Evolutionary conservation across 2,329 filamentous ascomycete species (phyloP).

Genomic region (Aureobasidium sp.): DNA sequence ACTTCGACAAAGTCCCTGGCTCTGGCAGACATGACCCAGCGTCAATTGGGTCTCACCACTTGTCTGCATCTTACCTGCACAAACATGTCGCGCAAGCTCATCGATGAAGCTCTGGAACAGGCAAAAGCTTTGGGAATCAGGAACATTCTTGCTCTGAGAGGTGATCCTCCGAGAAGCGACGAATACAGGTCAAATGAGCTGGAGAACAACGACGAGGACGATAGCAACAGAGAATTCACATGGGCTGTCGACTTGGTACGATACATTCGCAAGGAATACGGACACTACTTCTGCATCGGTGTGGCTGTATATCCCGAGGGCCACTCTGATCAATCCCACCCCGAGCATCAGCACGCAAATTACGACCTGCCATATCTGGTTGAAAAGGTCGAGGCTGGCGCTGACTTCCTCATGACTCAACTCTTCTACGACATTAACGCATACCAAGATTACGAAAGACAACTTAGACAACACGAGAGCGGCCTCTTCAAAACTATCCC

Average conservation of each 20-base stretch:
- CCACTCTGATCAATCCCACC: constrained; percentile 83
- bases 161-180: constrained; percentile 80
- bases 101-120: constrained; percentile 84
- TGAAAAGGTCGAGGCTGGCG: constrained; percentile 83
- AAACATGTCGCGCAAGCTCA: constrained; percentile 81
- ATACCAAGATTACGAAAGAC: constrained; percentile 71
- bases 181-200: constrained; percentile 60
- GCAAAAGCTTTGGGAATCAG: constrained; percentile 84
- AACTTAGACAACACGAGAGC: constrained; percentile 69
- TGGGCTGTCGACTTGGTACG: constrained; percentile 83
- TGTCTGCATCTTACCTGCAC: constrained; percentile 96
- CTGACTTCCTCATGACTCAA: constrained; percentile 98
- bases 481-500: constrained; percentile 77
- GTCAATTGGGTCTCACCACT: constrained; percentile 84
- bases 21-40: constrained; percentile 88
- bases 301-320: constrained; percentile 94
- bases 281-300: constrained; percentile 92
- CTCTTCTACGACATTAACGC: constrained; percentile 86
- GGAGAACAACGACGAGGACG: constrained; percentile 47
- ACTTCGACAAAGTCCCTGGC: constrained; percentile 87
- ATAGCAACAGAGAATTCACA: constrained; percentile 67
- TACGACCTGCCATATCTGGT: constrained; percentile 77
- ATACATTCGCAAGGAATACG: constrained; percentile 79
- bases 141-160: constrained; percentile 86
- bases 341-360: constrained; percentile 58